phyloP scores from a whole-genome alignment of 2,329 filamentous ascomycete species.

The Neurospora sp. region DNA sequence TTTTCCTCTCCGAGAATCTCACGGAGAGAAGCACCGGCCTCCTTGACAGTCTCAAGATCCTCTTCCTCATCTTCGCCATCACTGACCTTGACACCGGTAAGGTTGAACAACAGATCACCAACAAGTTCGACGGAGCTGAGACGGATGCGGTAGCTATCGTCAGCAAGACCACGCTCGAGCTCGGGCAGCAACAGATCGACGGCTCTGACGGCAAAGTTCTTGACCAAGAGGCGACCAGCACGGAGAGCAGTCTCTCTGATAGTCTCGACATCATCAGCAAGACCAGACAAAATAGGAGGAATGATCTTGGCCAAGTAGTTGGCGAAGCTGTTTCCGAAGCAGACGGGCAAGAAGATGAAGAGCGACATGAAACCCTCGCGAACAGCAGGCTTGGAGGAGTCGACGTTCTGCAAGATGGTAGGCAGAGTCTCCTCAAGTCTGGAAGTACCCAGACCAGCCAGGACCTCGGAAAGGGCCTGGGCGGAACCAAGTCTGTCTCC shows the following conservation, averaged over 20 bases:
- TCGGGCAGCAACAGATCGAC: slow-evolving; percentile 92
- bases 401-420: slow-evolving; percentile 91
- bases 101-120: slow-evolving; percentile 92
- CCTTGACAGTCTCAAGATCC: slow-evolving; percentile 64
- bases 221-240: slow-evolving; percentile 87
- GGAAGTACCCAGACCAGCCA: slow-evolving; percentile 85
- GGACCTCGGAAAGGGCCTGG: slow-evolving; percentile 90
- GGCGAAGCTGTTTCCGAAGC: slow-evolving; percentile 97
- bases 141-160: slow-evolving; percentile 94
- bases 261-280: slow-evolving; percentile 92
- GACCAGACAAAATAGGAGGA: slow-evolving; percentile 82
- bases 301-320: slow-evolving; percentile 94
- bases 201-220: slow-evolving; percentile 93
- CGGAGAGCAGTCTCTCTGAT: slow-evolving; percentile 95
- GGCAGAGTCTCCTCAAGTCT: slow-evolving; percentile 92
- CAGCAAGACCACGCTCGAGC: slow-evolving; percentile 89
- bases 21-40: slow-evolving; percentile 86
- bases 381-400: slow-evolving; percentile 80
- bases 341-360: slow-evolving; percentile 97
- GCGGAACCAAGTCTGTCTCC: slow-evolving; percentile 93
- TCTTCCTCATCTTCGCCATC: slow-evolving; percentile 69
- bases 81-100: slow-evolving; percentile 83
- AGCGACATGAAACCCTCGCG: slow-evolving; percentile 99
- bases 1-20: slow-evolving; percentile 93
- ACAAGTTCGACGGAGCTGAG: slow-evolving; percentile 97